Base-by-base conservation (phyloP, 352 stramenopile species). In the Globisporangium takayamanum region DNA sequence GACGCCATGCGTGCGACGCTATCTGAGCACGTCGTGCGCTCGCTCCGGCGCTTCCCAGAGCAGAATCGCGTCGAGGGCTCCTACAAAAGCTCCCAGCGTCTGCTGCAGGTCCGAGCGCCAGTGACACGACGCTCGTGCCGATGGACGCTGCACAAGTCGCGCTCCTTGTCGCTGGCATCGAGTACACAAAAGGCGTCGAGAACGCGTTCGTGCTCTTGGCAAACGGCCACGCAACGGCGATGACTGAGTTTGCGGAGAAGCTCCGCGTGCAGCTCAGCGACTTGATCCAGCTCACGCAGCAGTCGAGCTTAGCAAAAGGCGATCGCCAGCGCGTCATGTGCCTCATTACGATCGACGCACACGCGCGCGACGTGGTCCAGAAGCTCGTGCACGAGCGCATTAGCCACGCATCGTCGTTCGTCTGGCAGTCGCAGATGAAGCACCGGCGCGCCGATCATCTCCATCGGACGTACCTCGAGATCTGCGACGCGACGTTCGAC, bases 401-500 rank as follows among this genome's bases (percentile, higher is more conserved):
- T 16, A 82, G 69, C 33, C 71, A 53, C 33, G 50, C 78, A 15
- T 79, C 51, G 16, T 87, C 82, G 16, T 98, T 98, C 57, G 64
- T 97, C 51, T 98, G 94, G 94, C 92, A 98, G 67, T 93, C 84
- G 0, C 93, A 98, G 71, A 78, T 98, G 45, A 98, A 98, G 36
- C 83, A 85, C 52, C 70, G 79, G 1, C 72, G 72, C 4, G 60
- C 67, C 0, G 76, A 83, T 18, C 68, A 78, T 26, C 45, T 65
- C 28, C 76, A 80, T 42, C 69, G 75, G 39, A 88, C 79, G 2
- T 78, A 74, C 10, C 72, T 96, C 36, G 87, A 95, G 47, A 97
- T 98, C 54, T 96, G 84, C 28, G 90, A 97, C 58, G 94, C 94
- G 12, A 87, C 76, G 46, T 94, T 98, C 53, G 81, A 94, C 26